Base-by-base conservation (phyloP, 1,284 basidiomycete genomes). In the Sporisorium iseilematis-ciliati region DNA sequence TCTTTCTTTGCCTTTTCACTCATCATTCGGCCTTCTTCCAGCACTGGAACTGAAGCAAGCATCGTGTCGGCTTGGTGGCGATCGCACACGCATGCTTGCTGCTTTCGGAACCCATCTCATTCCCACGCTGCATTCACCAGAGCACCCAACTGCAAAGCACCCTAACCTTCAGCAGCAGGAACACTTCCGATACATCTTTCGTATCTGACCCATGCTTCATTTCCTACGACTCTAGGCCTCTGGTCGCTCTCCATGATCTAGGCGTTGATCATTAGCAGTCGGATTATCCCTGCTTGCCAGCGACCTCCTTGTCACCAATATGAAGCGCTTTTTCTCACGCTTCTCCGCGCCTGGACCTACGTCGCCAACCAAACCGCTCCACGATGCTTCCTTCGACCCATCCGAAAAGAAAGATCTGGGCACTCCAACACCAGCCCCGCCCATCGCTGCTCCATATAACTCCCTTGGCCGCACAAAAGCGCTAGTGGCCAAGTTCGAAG, bases 271-370 rank as follows among this genome's bases (percentile, higher is more conserved):
- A 38, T 26, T 29, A 31, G 26, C 25, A 11, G 21, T 41, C 35
- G 35, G n/a, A 10, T 23, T n/a, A 21, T 50, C 46, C 18, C 29
- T 18, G 29, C 25, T 31, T 26, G 46, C 23, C 10, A 33, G 16
- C 12, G 35, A 14, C 26, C 12, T 20, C 16, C 20, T 12, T n/a
- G 20, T 29, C 45, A 11, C 41, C 23, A 50, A 46, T 48, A 80
- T 80, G 79, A 79, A 75, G 57, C 62, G 67, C 14, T 78, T 80
- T 68, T 79, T 80, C 58, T 75, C 75, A 14, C 77, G 79, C 57
- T 79, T 80, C 57, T 74, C 77, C 10, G 43, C 61, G 8, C 58
- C 56, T 11, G 65, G 57, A 16, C 57, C 69, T 5, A 50, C 62
- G 2, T 40, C 59, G 21, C 56, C 57, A 4, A 46, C 57, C 31